These are phyloP conservation scores for Hypoxylon sp. DNA, from an alignment of 2,329 filamentous ascomycete genomes.

Conservation along the genomic window DNA sequence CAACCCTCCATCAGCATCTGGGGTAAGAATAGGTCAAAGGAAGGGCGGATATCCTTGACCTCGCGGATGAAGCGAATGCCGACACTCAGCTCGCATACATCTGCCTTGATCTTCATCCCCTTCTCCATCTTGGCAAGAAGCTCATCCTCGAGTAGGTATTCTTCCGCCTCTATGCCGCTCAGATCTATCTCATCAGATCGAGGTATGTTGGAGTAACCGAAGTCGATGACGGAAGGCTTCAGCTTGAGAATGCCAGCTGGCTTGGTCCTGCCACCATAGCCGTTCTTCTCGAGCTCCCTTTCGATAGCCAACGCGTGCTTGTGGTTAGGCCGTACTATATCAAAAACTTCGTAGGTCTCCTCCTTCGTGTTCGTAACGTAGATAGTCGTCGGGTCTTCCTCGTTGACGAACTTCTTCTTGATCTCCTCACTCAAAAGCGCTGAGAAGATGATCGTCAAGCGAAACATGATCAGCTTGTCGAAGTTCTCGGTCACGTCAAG, in stretches of 20 bases:
- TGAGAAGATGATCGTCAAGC: conserved; percentile 56
- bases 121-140: conserved; percentile 64
- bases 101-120: conserved; percentile 72
- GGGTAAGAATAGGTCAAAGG: conserved; percentile 73
- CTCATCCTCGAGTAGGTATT: conserved; percentile 76
- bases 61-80: conserved; percentile 74
- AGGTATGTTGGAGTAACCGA: conserved; percentile 60
- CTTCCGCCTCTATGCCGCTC: conserved; percentile 42
- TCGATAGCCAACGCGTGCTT: conserved; percentile 35
- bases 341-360: conserved; percentile 70
- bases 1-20: conserved; percentile 77
- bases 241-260: conserved; percentile 61
- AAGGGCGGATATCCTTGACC: conserved; percentile 65
- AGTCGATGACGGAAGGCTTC: conserved; percentile 59
- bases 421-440: conserved; percentile 47
- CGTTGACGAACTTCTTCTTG: conserved; percentile 46
- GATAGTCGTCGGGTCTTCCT: conserved; percentile 49
- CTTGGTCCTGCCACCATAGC: conserved; percentile 47
- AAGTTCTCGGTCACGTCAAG: conserved; percentile 53
- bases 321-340: conserved; percentile 56
- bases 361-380: conserved; percentile 60
- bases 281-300: conserved; percentile 33
- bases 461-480: conserved; percentile 57
- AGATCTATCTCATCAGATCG: conserved; percentile 50
- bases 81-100: conserved; percentile 67